A percentile compares a stretch with the other conserved stretches of the same genome.
Evolutionary conservation across 352 stramenopile species (phyloP).

Genomic region (Globisporangium paddicum): DNA sequence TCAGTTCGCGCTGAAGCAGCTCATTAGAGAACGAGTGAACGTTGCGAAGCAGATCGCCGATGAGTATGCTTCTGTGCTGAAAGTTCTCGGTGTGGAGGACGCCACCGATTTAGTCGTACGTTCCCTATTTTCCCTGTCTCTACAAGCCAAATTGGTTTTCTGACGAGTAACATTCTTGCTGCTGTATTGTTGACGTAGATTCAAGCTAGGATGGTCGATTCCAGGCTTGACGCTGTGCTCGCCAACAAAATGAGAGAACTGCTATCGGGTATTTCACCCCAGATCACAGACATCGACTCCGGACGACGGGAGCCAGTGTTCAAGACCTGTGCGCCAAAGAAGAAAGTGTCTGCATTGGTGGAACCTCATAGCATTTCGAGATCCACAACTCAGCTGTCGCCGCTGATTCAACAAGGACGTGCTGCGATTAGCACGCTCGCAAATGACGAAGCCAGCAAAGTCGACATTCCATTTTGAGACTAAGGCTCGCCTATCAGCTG

Average conservation of each 20-base stretch:
- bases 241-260: constrained; percentile 25
- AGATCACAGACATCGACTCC: not conserved
- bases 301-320: not conserved
- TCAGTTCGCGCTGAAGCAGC: constrained; percentile 15
- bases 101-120: constrained; percentile 30
- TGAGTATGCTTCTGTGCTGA: constrained; percentile 11
- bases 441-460: not conserved
- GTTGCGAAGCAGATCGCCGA: constrained; percentile 19
- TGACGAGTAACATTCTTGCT: not conserved
- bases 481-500: not conserved
- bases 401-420: constrained; percentile 17
- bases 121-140: not conserved
- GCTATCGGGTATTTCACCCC: constrained; percentile 5
- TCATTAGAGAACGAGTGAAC: constrained; percentile 22
- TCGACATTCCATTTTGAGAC: constrained; percentile 6
- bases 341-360: not conserved
- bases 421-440: constrained; percentile 6
- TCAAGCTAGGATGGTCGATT: constrained; percentile 5
- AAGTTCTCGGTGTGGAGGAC: constrained; percentile 14
- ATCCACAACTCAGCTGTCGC: constrained; percentile 16
- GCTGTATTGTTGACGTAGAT: constrained; percentile 5
- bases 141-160: not conserved
- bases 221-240: constrained; percentile 18
- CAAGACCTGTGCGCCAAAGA: not conserved
- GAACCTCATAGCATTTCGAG: not conserved